Evolutionary conservation across 225 moss, liverwort and hornwort genomes (phyloP).

Genomic region (Sphagnum contortum): DNA sequence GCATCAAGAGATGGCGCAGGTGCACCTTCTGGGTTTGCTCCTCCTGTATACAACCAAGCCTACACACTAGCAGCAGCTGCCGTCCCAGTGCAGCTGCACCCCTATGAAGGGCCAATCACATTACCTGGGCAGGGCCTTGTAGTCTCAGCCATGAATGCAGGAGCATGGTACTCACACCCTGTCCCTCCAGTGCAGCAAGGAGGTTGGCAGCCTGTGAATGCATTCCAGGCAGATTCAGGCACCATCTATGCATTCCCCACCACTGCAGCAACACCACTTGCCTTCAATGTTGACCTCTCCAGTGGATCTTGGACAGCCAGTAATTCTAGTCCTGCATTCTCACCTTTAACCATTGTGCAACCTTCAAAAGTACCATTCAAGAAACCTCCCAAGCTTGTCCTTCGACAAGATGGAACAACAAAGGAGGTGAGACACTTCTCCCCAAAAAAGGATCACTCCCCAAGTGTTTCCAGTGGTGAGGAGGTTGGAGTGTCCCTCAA

Average conservation of each 20-base stretch:
- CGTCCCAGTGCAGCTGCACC: conserved; percentile 18
- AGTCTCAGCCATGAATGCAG: conserved; percentile 21
- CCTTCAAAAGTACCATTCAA: conserved; percentile 43
- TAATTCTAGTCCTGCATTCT: conserved; percentile 24
- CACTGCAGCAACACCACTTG: conserved; percentile 12
- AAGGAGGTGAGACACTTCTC: conserved; percentile 41
- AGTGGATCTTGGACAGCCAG: conserved; percentile 20
- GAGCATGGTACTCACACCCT: conserved; percentile 13
- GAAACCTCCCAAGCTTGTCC: conserved; percentile 42
- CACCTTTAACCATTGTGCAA: conserved; percentile 33
- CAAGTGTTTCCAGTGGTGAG: conserved; percentile 35
- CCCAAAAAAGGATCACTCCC: conserved; percentile 22
- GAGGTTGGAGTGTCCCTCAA: conserved; percentile 10
- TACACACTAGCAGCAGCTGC: conserved; percentile 21
- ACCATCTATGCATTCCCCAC: conserved; percentile 22
- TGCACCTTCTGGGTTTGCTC: conserved; percentile 8
- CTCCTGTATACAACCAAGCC: conserved; percentile 18
- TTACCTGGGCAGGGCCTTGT: conserved; percentile 17
- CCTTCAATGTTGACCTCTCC: conserved; percentile 9
- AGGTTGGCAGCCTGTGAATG: conserved; percentile 24
- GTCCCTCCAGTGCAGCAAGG: conserved; percentile 4
- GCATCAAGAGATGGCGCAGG: conserved; percentile 26
- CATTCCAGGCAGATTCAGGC: conserved; percentile 23
- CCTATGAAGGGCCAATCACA: conserved; percentile 18
- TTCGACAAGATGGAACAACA: conserved; percentile 36